Conservation (phyloP, 306 rosid species). For the Gleditsia sinensis region DNA sequence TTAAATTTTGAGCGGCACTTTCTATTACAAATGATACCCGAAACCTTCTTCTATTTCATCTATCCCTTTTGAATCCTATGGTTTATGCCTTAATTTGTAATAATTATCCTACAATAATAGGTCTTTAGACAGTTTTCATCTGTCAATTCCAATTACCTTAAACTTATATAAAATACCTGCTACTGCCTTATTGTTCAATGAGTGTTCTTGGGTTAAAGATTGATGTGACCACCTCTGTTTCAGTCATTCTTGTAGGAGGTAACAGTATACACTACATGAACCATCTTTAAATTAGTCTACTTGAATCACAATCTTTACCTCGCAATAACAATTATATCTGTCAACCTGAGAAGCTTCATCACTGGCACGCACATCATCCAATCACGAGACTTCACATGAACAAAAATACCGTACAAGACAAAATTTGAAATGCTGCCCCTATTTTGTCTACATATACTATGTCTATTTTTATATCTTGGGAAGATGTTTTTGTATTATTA, state of each 20-base stretch:
- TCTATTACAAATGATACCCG: too few species aligned
- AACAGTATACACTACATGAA: background rate
- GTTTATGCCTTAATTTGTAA: too few species aligned
- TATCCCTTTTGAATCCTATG: too few species aligned
- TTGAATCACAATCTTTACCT: too few species aligned
- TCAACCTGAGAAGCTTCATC: background rate
- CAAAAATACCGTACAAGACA: background rate
- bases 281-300: background rate
- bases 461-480: background rate
- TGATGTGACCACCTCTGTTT: background rate
- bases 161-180: background rate
- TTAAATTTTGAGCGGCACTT: too few species aligned
- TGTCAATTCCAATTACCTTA: conserved; percentile 18
- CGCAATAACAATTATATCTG: too few species aligned
- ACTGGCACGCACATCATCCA: background rate
- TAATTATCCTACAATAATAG: too few species aligned
- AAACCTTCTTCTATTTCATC: too few species aligned
- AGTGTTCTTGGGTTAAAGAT: too few species aligned
- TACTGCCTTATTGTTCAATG: too few species aligned
- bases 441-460: background rate
- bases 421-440: background rate
- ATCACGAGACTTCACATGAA: background rate
- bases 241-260: background rate
- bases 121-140: conserved; percentile 22
- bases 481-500: background rate